These are phyloP conservation scores for Geotrichum siamense DNA, from an alignment of 1,139 yeast genomes.

Conservation along the genomic window DNA sequence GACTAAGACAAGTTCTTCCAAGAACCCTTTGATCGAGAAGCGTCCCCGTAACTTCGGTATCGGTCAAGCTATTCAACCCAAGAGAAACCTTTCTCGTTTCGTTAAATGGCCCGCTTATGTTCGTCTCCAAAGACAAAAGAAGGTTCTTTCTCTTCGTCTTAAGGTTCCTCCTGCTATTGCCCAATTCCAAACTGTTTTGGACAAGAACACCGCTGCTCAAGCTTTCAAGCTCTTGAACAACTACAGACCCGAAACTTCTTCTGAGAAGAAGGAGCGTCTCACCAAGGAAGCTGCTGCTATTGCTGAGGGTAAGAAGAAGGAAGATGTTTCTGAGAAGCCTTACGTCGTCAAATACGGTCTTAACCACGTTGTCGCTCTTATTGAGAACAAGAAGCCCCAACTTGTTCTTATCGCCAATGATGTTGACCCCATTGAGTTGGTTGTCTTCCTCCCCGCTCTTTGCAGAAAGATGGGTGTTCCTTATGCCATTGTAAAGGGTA, in stretches of 20 bases:
- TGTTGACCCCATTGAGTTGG: slow-evolving; percentile 98
- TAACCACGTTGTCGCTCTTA: slow-evolving; percentile 93
- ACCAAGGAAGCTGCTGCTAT: slow-evolving; percentile 98
- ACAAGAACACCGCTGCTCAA: slow-evolving; percentile 97
- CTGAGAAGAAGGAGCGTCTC: slow-evolving; percentile 98
- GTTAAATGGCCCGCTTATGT: slow-evolving; percentile 99
- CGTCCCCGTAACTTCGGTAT: slow-evolving; percentile 93
- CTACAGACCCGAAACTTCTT: slow-evolving; percentile 95
- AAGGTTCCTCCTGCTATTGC: slow-evolving; percentile 98
- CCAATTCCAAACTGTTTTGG: slow-evolving; percentile 91
- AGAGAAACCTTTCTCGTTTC: slow-evolving; percentile 90
- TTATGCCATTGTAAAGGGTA: slow-evolving; percentile 96
- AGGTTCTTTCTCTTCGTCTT: slow-evolving; percentile 86
- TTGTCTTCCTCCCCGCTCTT: slow-evolving; percentile 92
- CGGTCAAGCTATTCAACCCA: slow-evolving; percentile 93
- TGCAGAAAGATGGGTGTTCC: slow-evolving; percentile 99
- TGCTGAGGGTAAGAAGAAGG: slow-evolving; percentile 94
- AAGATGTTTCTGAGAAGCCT: slow-evolving; percentile 94
- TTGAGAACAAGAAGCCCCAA: slow-evolving; percentile 98
- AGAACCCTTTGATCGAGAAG: slow-evolving; percentile 76
- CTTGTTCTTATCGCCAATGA: slow-evolving; percentile 96
- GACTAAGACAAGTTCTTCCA: slow-evolving; percentile 31
- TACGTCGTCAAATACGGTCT: slow-evolving; percentile 94
- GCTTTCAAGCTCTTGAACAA: slow-evolving; percentile 94
- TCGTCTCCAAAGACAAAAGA: slow-evolving; percentile 96